phyloP scores from a whole-genome alignment of 768 basidiomycete species.

The Galerina sulciceps region DNA sequence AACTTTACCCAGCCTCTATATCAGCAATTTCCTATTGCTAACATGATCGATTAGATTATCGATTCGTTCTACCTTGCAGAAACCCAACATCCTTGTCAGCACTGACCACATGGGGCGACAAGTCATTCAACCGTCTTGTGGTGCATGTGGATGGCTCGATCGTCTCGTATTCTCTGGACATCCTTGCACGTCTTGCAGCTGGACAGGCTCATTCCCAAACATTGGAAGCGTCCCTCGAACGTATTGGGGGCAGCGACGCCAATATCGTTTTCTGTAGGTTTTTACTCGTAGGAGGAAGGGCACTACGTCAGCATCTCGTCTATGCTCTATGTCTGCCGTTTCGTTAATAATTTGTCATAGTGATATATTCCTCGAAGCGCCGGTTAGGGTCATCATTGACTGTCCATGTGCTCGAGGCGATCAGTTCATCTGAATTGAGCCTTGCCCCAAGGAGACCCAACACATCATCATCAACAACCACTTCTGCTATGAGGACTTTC shows the following conservation, averaged over 20 bases:
- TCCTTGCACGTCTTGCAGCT: constrained; percentile 62
- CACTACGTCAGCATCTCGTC: constrained; percentile 51
- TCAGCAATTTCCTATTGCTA: background rate
- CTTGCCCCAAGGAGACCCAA: constrained; percentile 38
- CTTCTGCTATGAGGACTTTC: constrained; percentile 46
- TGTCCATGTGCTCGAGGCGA: constrained; percentile 64
- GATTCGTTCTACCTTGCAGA: constrained; percentile 53
- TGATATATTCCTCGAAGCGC: constrained; percentile 70
- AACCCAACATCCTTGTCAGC: constrained; percentile 60
- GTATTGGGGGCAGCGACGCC: constrained; percentile 55
- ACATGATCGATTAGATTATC: constrained; percentile 49
- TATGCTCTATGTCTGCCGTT: background rate
- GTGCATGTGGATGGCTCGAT: constrained; percentile 64
- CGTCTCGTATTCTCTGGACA: constrained; percentile 70
- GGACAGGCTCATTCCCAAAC: constrained; percentile 48
- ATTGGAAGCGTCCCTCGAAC: constrained; percentile 64
- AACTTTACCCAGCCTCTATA: background rate
- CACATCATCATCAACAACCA: constrained; percentile 14
- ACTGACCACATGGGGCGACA: constrained; percentile 45
- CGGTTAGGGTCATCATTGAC: constrained; percentile 56
- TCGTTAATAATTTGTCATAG: constrained; percentile 37
- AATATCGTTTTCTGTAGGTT: constrained; percentile 67
- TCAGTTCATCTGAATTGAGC: constrained; percentile 41
- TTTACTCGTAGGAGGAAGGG: constrained; percentile 53
- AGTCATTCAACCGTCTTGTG: constrained; percentile 67